Conservation (phyloP, 2,329 filamentous ascomycete species). For the Eurotiales sp. region DNA sequence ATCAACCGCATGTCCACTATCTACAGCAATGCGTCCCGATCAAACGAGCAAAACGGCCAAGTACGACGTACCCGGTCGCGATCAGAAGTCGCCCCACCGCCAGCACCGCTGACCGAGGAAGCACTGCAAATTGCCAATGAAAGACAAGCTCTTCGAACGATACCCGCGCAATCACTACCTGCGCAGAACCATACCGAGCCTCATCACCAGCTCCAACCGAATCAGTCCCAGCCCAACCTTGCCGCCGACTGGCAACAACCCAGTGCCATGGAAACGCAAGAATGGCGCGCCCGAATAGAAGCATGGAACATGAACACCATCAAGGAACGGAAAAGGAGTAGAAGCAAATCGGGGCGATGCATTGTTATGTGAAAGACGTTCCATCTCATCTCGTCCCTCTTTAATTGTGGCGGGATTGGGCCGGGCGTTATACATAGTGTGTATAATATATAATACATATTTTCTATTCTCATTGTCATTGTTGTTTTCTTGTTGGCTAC, state of each 20-base stretch:
- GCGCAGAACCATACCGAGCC: not conserved
- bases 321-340: constrained; percentile 29
- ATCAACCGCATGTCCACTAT: constrained; percentile 15
- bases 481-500: not conserved
- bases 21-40: constrained; percentile 13
- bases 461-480: not conserved
- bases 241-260: constrained; percentile 12
- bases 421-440: too few relatives aligned
- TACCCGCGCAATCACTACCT: not conserved
- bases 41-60: constrained; percentile 8
- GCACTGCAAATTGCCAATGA: constrained; percentile 4
- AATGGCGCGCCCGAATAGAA: constrained; percentile 36
- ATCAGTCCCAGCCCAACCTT: not conserved
- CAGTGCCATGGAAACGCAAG: constrained; percentile 20
- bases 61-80: constrained; percentile 18
- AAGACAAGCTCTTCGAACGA: not conserved
- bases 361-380: constrained; percentile 34
- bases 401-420: too few relatives aligned
- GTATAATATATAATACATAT: too few relatives aligned
- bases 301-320: constrained; percentile 39
- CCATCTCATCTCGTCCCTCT: too few relatives aligned
- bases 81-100: constrained; percentile 20
- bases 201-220: not conserved
- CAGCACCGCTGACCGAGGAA: constrained; percentile 12
- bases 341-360: constrained; percentile 30